Conservation (phyloP, 306 rosid genomes). For the Malus domestica region ASM211411v1 NC_041801.1:5814001-5814500, state of each 20-base stretch:
- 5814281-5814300: slow-evolving; percentile 9
- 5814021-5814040: not conserved
- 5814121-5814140: slow-evolving; percentile 25
- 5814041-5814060: not conserved
- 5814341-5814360: not conserved
- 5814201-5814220: slow-evolving; percentile 1
- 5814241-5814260: slow-evolving; percentile 23
- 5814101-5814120: slow-evolving; percentile 22
- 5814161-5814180: slow-evolving; percentile 7
- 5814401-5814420: not conserved
- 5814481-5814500: not conserved
- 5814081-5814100: slow-evolving; percentile 12
- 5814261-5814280: slow-evolving; percentile 11
- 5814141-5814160: slow-evolving; percentile 15
- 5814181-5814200: not conserved
- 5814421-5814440: not conserved
- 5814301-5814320: slow-evolving; percentile 18
- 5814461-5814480: not conserved
- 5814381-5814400: not conserved
- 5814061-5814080: slow-evolving; percentile 20
- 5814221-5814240: slow-evolving; percentile 20
- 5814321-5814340: not conserved
- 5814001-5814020: not conserved
- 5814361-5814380: not conserved
- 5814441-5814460: not conserved